These are phyloP conservation scores for Xerophyta viscosa DNA, from an alignment of 106 monocot genomes.

Conservation along the genomic window DNA sequence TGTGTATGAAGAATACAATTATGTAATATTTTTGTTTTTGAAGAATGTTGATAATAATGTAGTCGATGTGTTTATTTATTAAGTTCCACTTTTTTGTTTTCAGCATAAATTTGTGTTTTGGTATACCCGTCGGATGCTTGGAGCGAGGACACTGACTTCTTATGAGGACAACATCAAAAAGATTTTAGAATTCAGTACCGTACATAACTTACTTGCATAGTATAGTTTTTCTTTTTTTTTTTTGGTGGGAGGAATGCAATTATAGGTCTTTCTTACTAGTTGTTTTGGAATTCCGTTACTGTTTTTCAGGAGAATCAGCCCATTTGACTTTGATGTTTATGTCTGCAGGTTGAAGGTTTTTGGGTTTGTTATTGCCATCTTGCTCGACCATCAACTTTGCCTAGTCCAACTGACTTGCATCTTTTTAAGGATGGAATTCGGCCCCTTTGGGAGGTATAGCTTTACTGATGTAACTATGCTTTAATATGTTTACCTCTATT, in stretches of 20 bases:
- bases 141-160: constrained; percentile 62
- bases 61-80: neutral
- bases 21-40: neutral
- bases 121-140: constrained; percentile 81
- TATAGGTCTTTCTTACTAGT: too few species aligned
- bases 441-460: constrained; percentile 88
- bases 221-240: too few species aligned
- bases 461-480: too few species aligned
- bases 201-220: constrained; percentile 6
- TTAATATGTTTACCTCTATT: too few species aligned
- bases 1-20: too few species aligned
- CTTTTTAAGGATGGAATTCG: constrained; percentile 96
- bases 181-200: constrained; percentile 88
- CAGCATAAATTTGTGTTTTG: constrained; percentile 89
- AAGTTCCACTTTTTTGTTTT: constrained; percentile 1
- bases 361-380: constrained; percentile 98
- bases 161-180: constrained; percentile 98
- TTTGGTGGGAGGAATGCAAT: neutral
- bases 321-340: too few species aligned
- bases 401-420: constrained; percentile 85
- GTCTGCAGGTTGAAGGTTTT: constrained; percentile 78
- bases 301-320: too few species aligned
- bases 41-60: neutral
- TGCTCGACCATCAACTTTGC: constrained; percentile 63
- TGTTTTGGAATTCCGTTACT: too few species aligned